Percentiles rank a stretch among this genome's conserved stretches.
These are phyloP conservation scores for Botrytis porri DNA, from an alignment of 2,329 filamentous ascomycete species.

Conservation along the genomic window DNA sequence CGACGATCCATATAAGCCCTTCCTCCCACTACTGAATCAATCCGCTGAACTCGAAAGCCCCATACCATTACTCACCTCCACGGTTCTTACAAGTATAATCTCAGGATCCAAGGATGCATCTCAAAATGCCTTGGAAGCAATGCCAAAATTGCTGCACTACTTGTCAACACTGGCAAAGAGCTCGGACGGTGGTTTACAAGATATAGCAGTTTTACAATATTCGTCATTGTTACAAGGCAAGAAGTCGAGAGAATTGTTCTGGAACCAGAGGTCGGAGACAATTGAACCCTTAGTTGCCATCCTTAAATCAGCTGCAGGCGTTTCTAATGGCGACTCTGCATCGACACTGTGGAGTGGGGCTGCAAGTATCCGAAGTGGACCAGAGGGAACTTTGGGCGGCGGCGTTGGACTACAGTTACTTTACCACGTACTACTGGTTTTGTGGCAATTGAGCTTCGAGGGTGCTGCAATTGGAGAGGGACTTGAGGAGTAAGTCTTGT, in stretches of 20 bases:
- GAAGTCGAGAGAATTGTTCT: constrained; percentile 77
- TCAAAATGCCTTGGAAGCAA: constrained; percentile 60
- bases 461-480: constrained; percentile 70
- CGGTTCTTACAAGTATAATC: constrained; percentile 78
- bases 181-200: constrained; percentile 84
- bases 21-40: constrained; percentile 77
- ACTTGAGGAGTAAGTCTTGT: constrained; percentile 71
- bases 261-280: constrained; percentile 85
- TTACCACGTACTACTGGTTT: constrained; percentile 87
- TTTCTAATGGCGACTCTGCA: constrained; percentile 62
- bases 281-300: constrained; percentile 79
- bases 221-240: constrained; percentile 77
- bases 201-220: constrained; percentile 91
- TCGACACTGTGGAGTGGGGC: constrained; percentile 61
- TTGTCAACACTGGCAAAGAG: constrained; percentile 80
- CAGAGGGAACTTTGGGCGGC: constrained; percentile 64
- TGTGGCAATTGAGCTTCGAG: constrained; percentile 98
- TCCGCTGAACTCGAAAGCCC: constrained; percentile 66
- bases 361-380: constrained; percentile 54
- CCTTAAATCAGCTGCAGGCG: constrained; percentile 72
- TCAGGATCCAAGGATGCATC: constrained; percentile 59
- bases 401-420: constrained; percentile 89
- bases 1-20: constrained; percentile 73
- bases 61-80: constrained; percentile 85
- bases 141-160: constrained; percentile 82